Evolutionary conservation across 441 rosid species (phyloP).

Genomic region (Gossypium schwendimanii): DNA sequence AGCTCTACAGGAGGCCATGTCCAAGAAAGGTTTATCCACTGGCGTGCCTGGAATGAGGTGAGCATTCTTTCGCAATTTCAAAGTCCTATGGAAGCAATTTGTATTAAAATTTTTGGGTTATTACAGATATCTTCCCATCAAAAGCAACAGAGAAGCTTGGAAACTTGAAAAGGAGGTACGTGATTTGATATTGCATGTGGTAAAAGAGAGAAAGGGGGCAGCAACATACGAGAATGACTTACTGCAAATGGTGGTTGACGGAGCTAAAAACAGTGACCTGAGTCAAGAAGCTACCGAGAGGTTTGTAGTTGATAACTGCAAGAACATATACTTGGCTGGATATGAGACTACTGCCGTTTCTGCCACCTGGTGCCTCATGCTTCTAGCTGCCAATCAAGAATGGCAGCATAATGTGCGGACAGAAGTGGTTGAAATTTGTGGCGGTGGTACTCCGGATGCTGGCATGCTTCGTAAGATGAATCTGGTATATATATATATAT

Average conservation of each 20-base stretch:
- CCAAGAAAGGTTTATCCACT: conserved; percentile 26
- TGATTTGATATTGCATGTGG: conserved; percentile 28
- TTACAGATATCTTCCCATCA: conserved; percentile 31
- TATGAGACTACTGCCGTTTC: conserved; percentile 45
- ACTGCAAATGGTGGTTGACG: conserved; percentile 29
- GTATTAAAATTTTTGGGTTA: neutral
- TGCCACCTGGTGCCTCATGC: conserved; percentile 45
- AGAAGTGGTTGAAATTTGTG: conserved; percentile 32
- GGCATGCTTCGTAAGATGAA: conserved; percentile 38
- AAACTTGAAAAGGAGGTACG: conserved; percentile 34
- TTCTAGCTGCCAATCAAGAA: conserved; percentile 37
- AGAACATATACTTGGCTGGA: conserved; percentile 47
- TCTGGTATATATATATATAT: conserved; percentile 22
- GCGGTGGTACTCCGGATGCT: conserved; percentile 23
- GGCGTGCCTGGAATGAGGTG: conserved; percentile 42
- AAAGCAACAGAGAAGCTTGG: conserved; percentile 37
- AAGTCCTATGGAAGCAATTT: neutral
- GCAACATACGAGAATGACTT: conserved; percentile 4
- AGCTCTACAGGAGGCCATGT: conserved; percentile 35
- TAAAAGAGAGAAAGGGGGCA: conserved; percentile 26
- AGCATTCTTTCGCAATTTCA: neutral
- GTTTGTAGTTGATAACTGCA: conserved; percentile 47
- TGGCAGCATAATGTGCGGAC: conserved; percentile 44
- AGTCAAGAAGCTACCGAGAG: conserved; percentile 22
- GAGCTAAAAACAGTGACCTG: conserved; percentile 26